Evolutionary conservation across 2,329 filamentous ascomycete genomes (phyloP).

Genomic region (Dryadomyces sulphureus): DNA sequence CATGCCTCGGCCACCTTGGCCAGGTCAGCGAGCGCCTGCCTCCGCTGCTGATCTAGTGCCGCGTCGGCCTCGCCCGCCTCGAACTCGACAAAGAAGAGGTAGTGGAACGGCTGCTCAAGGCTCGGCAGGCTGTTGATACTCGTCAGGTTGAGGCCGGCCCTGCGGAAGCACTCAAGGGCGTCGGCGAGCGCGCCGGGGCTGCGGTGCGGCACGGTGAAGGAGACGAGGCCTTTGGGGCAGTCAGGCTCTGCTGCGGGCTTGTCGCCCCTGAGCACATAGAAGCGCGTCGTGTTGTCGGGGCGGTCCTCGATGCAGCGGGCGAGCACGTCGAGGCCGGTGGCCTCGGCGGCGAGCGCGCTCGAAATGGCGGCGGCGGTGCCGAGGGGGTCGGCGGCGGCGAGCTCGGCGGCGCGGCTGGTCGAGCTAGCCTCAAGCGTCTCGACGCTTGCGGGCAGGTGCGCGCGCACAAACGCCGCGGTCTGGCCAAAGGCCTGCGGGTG

Average conservation of each 20-base stretch:
- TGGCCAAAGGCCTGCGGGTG: conserved; percentile 86
- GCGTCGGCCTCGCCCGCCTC: conserved; percentile 27
- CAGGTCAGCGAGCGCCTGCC: conserved; percentile 44
- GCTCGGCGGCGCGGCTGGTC: conserved; percentile 72
- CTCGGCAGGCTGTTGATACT: conserved; percentile 82
- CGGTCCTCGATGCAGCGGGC: conserved; percentile 57
- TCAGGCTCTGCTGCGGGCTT: neutral
- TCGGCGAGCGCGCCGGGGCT: conserved; percentile 71
- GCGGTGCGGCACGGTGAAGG: conserved; percentile 68
- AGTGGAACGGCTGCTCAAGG: conserved; percentile 63
- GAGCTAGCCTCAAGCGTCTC: conserved; percentile 74
- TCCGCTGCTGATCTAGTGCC: conserved; percentile 40
- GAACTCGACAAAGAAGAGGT: conserved; percentile 91
- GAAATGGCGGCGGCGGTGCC: conserved; percentile 64
- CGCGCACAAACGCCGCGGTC: conserved; percentile 60
- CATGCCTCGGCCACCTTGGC: conserved; percentile 41
- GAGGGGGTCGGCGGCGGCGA: conserved; percentile 45
- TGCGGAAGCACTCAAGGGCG: conserved; percentile 64
- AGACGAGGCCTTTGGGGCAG: conserved; percentile 56
- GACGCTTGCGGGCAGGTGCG: conserved; percentile 47
- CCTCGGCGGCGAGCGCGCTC: conserved; percentile 54
- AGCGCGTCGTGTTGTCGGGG: conserved; percentile 64
- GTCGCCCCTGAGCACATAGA: conserved; percentile 43
- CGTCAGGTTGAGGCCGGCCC: conserved; percentile 63
- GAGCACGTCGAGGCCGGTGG: conserved; percentile 55